Evolutionary conservation across 495 filamentous ascomycete genomes (phyloP).

Genomic region (Xylaria castorea): DNA sequence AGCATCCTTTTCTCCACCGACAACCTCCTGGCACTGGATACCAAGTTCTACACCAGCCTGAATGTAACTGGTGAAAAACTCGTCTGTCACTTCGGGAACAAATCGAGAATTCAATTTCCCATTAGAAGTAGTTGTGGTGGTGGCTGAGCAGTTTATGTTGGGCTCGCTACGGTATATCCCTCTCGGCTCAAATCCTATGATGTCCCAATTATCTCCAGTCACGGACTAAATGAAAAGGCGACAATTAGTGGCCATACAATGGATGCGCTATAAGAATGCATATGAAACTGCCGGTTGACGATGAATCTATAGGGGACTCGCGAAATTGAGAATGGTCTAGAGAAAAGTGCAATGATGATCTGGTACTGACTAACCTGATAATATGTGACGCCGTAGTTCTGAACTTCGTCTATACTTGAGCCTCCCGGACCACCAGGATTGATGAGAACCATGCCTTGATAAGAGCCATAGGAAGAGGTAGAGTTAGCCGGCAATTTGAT

Average conservation of each 20-base stretch:
- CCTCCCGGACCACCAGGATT: conserved; percentile 52
- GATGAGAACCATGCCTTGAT: conserved; percentile 43
- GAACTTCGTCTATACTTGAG: conserved; percentile 34
- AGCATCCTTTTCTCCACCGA: conserved; percentile 14
- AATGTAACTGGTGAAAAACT: conserved; percentile 5
- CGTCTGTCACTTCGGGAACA: conserved; percentile 12
- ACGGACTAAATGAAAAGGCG: conserved; percentile 26
- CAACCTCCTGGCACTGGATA: neutral
- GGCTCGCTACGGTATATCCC: conserved; percentile 48
- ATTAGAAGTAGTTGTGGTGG: neutral
- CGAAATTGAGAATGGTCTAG: neutral
- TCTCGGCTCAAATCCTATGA: conserved; percentile 49
- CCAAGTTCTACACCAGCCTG: conserved; percentile 10
- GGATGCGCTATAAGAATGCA: neutral
- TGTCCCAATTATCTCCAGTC: conserved; percentile 31
- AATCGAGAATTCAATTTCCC: neutral
- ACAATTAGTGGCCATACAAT: conserved; percentile 29
- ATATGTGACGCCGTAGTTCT: conserved; percentile 6
- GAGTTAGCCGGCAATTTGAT: conserved; percentile 37
- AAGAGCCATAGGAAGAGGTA: conserved; percentile 27
- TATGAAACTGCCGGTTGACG: neutral
- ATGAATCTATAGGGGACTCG: neutral
- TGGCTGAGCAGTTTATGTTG: conserved; percentile 41
- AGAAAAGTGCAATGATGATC: conserved; percentile 14
- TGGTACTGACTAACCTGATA: conserved; percentile 7